phyloP scores from a whole-genome alignment of 2,329 filamentous ascomycete genomes.

The Shiraia sp. region DNA sequence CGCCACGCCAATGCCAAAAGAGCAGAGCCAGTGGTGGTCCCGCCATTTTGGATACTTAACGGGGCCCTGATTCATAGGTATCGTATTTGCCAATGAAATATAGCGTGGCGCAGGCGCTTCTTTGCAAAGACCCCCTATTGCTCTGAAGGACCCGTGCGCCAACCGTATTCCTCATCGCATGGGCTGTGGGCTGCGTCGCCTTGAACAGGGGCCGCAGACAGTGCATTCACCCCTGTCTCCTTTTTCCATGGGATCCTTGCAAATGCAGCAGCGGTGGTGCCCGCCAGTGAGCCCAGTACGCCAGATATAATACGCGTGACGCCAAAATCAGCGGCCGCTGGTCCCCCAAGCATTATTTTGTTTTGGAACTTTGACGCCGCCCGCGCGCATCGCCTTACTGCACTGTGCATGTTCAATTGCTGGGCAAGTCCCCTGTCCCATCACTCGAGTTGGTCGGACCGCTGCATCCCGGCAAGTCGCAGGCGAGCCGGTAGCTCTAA shows the following conservation, averaged over 20 bases:
- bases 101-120: conserved; percentile 15
- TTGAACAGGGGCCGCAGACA: conserved; percentile 23
- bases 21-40: conserved; percentile 25
- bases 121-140: conserved; percentile 27
- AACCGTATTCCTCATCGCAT: conserved; percentile 19
- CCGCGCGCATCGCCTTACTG: conserved; percentile 10
- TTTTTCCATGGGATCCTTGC: conserved; percentile 17
- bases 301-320: conserved; percentile 19
- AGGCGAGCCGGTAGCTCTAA: conserved; percentile 31
- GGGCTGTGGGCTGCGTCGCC: conserved; percentile 18
- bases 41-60: conserved; percentile 15
- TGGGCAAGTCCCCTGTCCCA: conserved; percentile 22
- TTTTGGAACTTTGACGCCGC: conserved; percentile 12
- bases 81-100: conserved; percentile 18
- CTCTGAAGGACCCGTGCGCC: conserved; percentile 9
- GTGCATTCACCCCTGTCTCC: conserved; percentile 22
- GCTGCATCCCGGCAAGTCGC: conserved; percentile 22
- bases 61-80: conserved; percentile 15
- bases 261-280: conserved; percentile 20
- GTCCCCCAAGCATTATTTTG: conserved; percentile 14
- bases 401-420: conserved; percentile 14
- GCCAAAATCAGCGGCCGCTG: conserved; percentile 11
- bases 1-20: conserved; percentile 7
- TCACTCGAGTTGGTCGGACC: conserved; percentile 27
- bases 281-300: conserved; percentile 4